A percentile compares a stretch with the other conserved stretches of the same genome.
Conservation (phyloP, 768 basidiomycete genomes). For the Auriscalpium microsporum region DNA sequence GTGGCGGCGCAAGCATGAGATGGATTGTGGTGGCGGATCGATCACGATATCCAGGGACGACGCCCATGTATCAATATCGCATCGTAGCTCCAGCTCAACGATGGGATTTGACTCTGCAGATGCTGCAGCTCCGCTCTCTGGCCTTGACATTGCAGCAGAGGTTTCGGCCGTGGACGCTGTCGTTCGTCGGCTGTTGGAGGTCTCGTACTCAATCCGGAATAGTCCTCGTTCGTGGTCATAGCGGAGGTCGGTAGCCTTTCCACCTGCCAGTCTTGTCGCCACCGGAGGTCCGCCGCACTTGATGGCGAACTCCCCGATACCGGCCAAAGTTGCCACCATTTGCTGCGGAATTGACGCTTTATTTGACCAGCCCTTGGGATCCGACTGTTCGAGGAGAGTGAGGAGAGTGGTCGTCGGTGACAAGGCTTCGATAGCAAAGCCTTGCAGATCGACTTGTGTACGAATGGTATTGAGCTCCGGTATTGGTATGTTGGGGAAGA, state of each 20-base stretch:
- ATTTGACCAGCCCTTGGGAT: constrained; percentile 95
- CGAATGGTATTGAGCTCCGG: constrained; percentile 75
- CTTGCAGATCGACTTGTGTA: constrained; percentile 95
- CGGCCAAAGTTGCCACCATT: constrained; percentile 83
- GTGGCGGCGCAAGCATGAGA: constrained; percentile 81
- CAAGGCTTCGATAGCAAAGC: constrained; percentile 93
- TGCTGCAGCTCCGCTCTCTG: constrained; percentile 14
- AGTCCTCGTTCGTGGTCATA: constrained; percentile 84
- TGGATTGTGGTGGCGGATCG: constrained; percentile 82
- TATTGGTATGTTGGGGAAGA: constrained; percentile 69
- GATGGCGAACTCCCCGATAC: constrained; percentile 92
- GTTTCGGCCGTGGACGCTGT: constrained; percentile 10
- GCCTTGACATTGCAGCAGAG: constrained; percentile 6
- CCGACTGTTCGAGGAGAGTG: constrained; percentile 91
- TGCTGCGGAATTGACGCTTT: constrained; percentile 91
- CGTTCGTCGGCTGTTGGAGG: constrained; percentile 41
- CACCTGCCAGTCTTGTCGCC: constrained; percentile 76
- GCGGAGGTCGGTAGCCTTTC: constrained; percentile 59
- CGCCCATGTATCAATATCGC: constrained; percentile 88
- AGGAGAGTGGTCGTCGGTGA: constrained; percentile 93
- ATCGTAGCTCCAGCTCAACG: constrained; percentile 86
- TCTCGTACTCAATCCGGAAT: constrained; percentile 81
- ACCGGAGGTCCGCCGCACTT: constrained; percentile 92
- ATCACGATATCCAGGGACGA: constrained; percentile 78
- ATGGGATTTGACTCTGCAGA: constrained; percentile 31